phyloP scores from a whole-genome alignment of 345 rosid species.

The Xanthoceras sorbifolium region DNA sequence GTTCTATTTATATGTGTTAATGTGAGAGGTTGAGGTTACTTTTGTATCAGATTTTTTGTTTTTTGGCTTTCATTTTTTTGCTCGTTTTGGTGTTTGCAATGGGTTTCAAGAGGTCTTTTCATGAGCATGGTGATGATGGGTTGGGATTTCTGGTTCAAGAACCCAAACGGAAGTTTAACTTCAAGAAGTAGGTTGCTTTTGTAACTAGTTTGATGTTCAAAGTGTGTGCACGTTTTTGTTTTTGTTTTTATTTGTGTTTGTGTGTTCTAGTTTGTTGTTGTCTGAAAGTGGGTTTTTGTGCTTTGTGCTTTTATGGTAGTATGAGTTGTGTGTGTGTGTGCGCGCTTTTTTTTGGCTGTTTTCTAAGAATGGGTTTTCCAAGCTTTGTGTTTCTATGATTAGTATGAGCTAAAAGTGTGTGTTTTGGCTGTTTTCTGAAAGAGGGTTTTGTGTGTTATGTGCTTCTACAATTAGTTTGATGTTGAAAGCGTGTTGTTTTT shows the following conservation, averaged over 20 bases:
- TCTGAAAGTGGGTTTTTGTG: background rate
- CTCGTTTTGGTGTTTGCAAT: constrained; percentile 11
- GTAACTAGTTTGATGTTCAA: background rate
- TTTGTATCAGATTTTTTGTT: background rate
- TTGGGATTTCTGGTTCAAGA: constrained; percentile 26
- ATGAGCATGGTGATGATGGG: constrained; percentile 27
- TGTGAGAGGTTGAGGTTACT: background rate
- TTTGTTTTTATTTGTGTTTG: background rate
- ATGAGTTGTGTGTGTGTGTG: background rate
- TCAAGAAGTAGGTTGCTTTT: constrained; percentile 37
- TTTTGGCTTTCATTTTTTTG: background rate
- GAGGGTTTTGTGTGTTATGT: background rate
- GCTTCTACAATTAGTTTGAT: background rate
- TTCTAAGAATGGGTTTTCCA: background rate
- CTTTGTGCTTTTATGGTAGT: no score
- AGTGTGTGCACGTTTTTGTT: background rate
- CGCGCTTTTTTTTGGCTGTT: background rate
- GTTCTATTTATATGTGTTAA: background rate
- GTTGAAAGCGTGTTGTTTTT: background rate
- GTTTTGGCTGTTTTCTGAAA: background rate
- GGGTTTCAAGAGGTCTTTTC: constrained; percentile 38
- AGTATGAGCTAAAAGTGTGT: background rate
- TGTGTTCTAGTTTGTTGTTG: no score
- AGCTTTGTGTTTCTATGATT: background rate
- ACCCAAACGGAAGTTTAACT: constrained; percentile 29